phyloP scores from a whole-genome alignment of 176 grass and related monocot species.

The Tillandsia leiboldiana region DNA sequence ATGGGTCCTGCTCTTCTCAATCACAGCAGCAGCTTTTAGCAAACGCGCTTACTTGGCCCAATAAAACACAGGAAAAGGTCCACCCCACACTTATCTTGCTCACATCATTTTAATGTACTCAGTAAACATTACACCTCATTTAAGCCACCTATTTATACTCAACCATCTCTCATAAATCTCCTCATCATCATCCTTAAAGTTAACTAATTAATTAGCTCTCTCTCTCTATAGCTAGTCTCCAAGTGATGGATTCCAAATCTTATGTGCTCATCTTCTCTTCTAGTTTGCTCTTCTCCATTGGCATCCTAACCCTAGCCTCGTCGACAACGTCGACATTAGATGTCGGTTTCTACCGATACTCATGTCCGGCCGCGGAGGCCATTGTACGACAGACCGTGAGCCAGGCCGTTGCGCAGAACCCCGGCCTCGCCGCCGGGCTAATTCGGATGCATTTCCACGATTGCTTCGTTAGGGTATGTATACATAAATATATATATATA shows the following conservation, averaged over 20 bases:
- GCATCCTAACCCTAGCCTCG: constrained; percentile 7
- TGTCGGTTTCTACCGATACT: constrained; percentile 24
- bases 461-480: constrained; percentile 34
- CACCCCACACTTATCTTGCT: no score
- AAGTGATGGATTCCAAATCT: not conserved
- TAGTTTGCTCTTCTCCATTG: constrained; percentile 15
- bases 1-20: no score
- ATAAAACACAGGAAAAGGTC: no score
- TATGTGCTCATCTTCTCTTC: constrained; percentile 6
- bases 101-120: no score
- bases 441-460: constrained; percentile 42
- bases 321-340: constrained; percentile 7
- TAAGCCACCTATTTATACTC: no score
- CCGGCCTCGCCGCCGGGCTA: constrained; percentile 17
- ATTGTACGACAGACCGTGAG: constrained; percentile 7
- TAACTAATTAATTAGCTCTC: not conserved
- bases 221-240: not conserved
- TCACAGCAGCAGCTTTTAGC: no score
- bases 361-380: constrained; percentile 24
- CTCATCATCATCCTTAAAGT: no score
- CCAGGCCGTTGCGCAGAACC: constrained; percentile 8
- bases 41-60: no score
- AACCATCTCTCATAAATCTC: no score
- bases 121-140: no score
- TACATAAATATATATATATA: not conserved